Evolutionary conservation across 805 yeast species (phyloP).

Genomic region (Clavispora asparagi): DNA sequence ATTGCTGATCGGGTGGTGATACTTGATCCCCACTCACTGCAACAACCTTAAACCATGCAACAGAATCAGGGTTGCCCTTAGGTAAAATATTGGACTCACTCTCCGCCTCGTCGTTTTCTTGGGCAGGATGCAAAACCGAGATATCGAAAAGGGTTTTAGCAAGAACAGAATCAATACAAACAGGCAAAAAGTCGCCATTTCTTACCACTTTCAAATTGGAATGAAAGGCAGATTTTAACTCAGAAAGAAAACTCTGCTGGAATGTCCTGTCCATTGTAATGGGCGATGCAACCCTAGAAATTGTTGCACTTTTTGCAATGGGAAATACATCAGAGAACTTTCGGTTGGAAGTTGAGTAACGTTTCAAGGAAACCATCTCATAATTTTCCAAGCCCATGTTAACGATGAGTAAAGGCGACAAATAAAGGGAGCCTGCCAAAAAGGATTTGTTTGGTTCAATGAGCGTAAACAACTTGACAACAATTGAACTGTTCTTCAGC

Average conservation of each 20-base stretch:
- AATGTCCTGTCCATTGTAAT: constrained; percentile 57
- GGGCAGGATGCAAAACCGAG: constrained; percentile 12
- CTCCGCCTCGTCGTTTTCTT: constrained; percentile 13
- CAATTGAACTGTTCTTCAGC: constrained; percentile 9
- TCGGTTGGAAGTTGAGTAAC: constrained; percentile 4
- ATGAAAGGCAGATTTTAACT: constrained; percentile 60
- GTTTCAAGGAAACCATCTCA: constrained; percentile 17
- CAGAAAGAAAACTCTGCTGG: constrained; percentile 57
- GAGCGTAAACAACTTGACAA: constrained; percentile 50
- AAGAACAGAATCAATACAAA: constrained; percentile 65
- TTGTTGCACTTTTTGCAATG: constrained; percentile 58
- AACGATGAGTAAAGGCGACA: constrained; percentile 58
- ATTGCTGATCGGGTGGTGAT: constrained; percentile 29
- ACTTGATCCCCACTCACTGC: constrained; percentile 39
- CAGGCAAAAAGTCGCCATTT: constrained; percentile 67
- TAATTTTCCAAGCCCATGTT: constrained; percentile 39
- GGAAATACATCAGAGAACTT: constrained; percentile 28
- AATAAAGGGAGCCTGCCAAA: constrained; percentile 35
- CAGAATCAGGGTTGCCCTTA: constrained; percentile 57
- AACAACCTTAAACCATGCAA: constrained; percentile 81
- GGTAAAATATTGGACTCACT: constrained; percentile 39
- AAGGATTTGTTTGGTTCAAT: constrained; percentile 55
- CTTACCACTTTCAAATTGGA: constrained; percentile 51
- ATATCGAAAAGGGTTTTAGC: constrained; percentile 48
- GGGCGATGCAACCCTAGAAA: constrained; percentile 66